A percentile compares a stretch with the other conserved stretches of the same genome.
Evolutionary conservation across 2,329 filamentous ascomycete species (phyloP).

Genomic region (Parastagonospora avenae): DNA sequence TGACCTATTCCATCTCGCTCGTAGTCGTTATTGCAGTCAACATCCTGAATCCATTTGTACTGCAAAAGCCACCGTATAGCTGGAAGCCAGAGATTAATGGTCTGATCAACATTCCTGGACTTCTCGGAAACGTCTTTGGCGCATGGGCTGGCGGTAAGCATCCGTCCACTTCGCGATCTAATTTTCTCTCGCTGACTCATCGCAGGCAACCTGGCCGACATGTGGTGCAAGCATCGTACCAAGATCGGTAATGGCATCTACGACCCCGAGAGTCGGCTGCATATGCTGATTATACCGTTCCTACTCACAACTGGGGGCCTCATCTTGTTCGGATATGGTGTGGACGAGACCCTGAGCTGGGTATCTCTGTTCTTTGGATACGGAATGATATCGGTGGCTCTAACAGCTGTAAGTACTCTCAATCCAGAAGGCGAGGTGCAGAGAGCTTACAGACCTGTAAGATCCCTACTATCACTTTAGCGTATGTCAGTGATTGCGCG

Average conservation of each 20-base stretch:
- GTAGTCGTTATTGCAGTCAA: conserved; percentile 49
- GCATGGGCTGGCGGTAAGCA: conserved; percentile 44
- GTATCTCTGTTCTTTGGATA: conserved; percentile 54
- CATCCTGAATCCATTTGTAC: conserved; percentile 47
- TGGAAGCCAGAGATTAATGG: conserved; percentile 45
- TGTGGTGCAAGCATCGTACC: conserved; percentile 49
- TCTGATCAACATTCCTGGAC: conserved; percentile 48
- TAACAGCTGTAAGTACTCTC: conserved; percentile 37
- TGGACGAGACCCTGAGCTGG: conserved; percentile 50
- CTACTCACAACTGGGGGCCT: conserved; percentile 52
- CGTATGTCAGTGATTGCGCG: conserved; percentile 50
- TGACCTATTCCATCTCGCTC: conserved; percentile 45
- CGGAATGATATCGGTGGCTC: conserved; percentile 52
- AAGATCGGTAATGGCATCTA: conserved; percentile 51
- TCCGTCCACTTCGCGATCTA: too few species aligned
- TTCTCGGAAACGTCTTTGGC: conserved; percentile 52
- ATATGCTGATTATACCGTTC: conserved; percentile 48
- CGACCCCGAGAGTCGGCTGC: conserved; percentile 53
- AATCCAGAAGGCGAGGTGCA: neutral
- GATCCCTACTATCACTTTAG: conserved; percentile 45
- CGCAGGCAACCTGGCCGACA: conserved; percentile 50
- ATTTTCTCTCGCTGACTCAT: too few species aligned
- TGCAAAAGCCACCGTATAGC: conserved; percentile 48
- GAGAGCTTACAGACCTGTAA: neutral
- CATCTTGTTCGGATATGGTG: conserved; percentile 53